A percentile compares a stretch with the other conserved stretches of the same genome.
These are phyloP conservation scores for Tetragonia tetragonoides DNA, from an alignment of 148 eudicot genomes.

Conservation along the genomic window DNA sequence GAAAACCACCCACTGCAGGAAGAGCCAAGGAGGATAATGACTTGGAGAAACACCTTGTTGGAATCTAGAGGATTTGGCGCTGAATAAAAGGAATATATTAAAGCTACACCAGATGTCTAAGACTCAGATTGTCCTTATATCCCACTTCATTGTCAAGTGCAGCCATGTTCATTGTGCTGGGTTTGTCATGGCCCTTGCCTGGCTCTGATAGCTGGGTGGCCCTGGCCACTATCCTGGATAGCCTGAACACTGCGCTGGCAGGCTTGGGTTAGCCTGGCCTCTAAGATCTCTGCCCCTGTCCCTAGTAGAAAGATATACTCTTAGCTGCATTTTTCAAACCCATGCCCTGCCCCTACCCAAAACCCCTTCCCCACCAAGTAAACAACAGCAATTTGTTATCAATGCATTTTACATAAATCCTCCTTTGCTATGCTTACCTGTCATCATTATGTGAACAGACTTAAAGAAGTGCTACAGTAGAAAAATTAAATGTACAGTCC, in stretches of 20 bases:
- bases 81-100: no score
- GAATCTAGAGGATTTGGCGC: no score
- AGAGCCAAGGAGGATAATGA: neutral
- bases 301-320: neutral
- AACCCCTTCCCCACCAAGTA: neutral
- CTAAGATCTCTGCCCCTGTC: neutral
- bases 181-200: no score
- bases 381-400: neutral
- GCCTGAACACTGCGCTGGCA: no score
- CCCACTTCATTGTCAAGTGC: no score
- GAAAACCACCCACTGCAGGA: neutral
- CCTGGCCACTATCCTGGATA: no score
- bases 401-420: constrained; percentile 1
- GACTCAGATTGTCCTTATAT: no score
- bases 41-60: no score
- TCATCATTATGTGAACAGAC: neutral
- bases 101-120: no score
- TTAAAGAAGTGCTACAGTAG: neutral
- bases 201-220: no score
- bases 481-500: neutral
- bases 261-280: neutral
- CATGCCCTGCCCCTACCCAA: neutral
- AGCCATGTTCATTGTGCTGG: no score
- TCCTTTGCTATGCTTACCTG: neutral
- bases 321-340: neutral